A percentile compares a stretch with the other conserved stretches of the same genome.
phyloP scores from a whole-genome alignment of 148 eudicot genomes.

The Hydrangea macrophylla region DNA sequence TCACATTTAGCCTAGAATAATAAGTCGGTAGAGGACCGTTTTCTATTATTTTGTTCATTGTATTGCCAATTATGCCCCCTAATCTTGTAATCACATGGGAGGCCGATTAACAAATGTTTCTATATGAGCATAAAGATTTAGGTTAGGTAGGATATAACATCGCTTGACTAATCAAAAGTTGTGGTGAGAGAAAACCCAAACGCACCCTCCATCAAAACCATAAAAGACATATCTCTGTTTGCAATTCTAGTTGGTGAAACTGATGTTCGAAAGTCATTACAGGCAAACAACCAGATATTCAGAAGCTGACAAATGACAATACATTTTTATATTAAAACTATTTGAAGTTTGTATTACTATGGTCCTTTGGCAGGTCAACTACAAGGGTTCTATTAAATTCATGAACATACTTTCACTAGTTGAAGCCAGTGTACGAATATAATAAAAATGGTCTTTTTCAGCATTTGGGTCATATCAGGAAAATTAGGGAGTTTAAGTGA shows the following conservation, averaged over 20 bases:
- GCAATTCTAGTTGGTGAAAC: slow-evolving; percentile 8
- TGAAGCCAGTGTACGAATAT: slow-evolving; percentile 4
- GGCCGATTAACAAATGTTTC: slow-evolving; percentile 6
- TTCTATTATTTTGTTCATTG: not conserved
- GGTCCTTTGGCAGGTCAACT: slow-evolving; percentile 22
- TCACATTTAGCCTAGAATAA: too few relatives aligned
- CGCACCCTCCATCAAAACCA: slow-evolving; percentile 1
- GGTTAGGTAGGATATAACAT: slow-evolving; percentile 36
- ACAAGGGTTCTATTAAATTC: slow-evolving; percentile 7
- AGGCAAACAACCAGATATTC: not conserved
- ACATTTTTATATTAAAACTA: not conserved
- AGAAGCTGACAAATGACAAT: slow-evolving; percentile 2
- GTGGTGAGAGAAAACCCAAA: slow-evolving; percentile 13
- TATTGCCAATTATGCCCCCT: not conserved
- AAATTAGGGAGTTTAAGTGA: slow-evolving; percentile 8
- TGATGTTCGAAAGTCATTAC: not conserved
- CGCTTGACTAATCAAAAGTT: slow-evolving; percentile 12
- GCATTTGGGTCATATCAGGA: slow-evolving; percentile 1
- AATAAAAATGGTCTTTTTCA: slow-evolving; percentile 5
- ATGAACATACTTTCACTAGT: slow-evolving; percentile 3
- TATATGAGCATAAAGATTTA: slow-evolving; percentile 3
- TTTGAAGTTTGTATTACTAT: not conserved
- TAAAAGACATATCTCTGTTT: slow-evolving; percentile 16
- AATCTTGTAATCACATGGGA: slow-evolving; percentile 13
- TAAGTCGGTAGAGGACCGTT: too few relatives aligned